These are phyloP conservation scores for Aspergillus phoenicis DNA, from an alignment of 2,329 filamentous ascomycete genomes.

Conservation along the genomic window DNA sequence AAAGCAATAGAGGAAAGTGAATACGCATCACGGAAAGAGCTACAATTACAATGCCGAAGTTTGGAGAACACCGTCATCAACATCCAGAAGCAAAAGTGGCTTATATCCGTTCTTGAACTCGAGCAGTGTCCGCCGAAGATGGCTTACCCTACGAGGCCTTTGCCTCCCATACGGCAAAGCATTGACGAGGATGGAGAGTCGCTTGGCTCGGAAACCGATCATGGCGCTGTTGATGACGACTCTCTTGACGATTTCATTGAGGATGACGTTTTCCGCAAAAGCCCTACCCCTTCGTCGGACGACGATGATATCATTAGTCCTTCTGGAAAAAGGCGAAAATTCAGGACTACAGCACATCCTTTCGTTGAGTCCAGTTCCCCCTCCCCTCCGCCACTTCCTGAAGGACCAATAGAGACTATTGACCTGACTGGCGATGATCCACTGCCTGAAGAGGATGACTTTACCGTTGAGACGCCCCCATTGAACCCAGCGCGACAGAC, in stretches of 20 bases:
- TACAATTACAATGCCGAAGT: constrained; percentile 59
- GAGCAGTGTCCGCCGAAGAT: constrained; percentile 34
- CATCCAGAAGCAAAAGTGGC: constrained; percentile 51
- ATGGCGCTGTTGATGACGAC: constrained; percentile 23
- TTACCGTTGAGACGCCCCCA: constrained; percentile 39
- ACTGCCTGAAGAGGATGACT: constrained; percentile 19
- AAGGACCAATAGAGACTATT: constrained; percentile 25
- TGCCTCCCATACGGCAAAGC: constrained; percentile 7
- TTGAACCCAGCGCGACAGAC: constrained; percentile 31
- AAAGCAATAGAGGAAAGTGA: constrained; percentile 54
- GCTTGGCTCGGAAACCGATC: constrained; percentile 34
- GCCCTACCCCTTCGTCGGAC: constrained; percentile 18
- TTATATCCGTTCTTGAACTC: constrained; percentile 44
- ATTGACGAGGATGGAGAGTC: constrained; percentile 36
- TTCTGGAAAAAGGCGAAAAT: constrained; percentile 21
- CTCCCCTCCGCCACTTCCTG: constrained; percentile 4
- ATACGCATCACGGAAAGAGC: constrained; percentile 56
- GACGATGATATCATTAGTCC: constrained; percentile 29
- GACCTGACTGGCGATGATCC: constrained; percentile 39
- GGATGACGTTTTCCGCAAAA: neutral
- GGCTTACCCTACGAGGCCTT: constrained; percentile 18
- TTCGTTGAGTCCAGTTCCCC: constrained; percentile 20
- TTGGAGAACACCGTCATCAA: constrained; percentile 69
- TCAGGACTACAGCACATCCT: constrained; percentile 9
- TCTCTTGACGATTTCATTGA: constrained; percentile 33